Base-by-base conservation (phyloP, 2,329 filamentous ascomycete genomes). In the Tympanopsis confertula region DNA sequence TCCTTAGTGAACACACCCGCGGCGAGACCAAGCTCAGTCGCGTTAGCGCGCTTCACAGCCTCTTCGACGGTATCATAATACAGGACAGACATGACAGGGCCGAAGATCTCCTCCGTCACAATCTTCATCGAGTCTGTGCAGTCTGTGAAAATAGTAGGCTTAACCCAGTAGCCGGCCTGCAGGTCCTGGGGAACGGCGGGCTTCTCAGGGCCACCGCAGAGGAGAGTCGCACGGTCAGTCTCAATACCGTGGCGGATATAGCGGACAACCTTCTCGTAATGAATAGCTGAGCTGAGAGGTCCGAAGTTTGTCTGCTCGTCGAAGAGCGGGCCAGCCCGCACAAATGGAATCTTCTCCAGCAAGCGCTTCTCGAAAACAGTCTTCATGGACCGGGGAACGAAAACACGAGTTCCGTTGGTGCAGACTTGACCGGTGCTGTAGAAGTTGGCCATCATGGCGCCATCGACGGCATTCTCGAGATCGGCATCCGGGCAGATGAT, bases 381-480 rank as follows among this genome's bases (percentile, higher is more conserved):
- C 53, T 87, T 78, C 56, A 86, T 68, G 26, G 60, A 54, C 22
- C 68, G 61, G 0, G 82, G 86, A 3, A 94, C 71, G 54, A 94
- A 94, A 22, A 94, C 86, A 10, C 87, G 71, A 1, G 87, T 94
- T 36, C 87, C 87, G 55, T 94, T 94, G 37, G 87, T 94, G 69
- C 87, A 94, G 37, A 94, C 86, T 59, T 94, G 87, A 20, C 87
- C 87, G 0, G 83, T 84, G 46, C 82, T 87, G 68, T 84, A 94
- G 63, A 94, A 94, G 59, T 94, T 94, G 49, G 86, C 87, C 68
- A 93, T 86, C 82, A 94, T 88, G 44, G 86, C 86, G 20, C 85
- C 82, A 50, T 94, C 81, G 22, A 86, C 87, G n/a, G 87, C 87
- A 49, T 76, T 74, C 35, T 85, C 78, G 15, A 89, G 58, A 37